phyloP scores from a whole-genome alignment of 2,329 filamentous ascomycete species.

The Scedosporium boydii region DNA sequence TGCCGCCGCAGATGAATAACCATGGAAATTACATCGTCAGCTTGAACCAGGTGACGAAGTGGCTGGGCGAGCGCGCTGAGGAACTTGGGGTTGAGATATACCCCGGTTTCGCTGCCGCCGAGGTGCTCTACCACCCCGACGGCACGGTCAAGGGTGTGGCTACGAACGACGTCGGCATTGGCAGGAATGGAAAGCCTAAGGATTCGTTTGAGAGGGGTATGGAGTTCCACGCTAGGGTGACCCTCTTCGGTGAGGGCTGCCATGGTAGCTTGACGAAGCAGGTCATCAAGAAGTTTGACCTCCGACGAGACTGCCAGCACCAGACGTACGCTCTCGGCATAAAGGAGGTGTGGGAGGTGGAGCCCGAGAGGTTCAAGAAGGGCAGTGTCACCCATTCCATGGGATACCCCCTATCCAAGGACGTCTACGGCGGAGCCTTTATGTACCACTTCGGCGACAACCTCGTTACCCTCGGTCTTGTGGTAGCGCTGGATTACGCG shows the following conservation, averaged over 20 bases:
- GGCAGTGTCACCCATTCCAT: slow-evolving; percentile 82
- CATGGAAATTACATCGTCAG: slow-evolving; percentile 97
- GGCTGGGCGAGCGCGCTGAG: slow-evolving; percentile 93
- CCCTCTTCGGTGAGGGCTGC: slow-evolving; percentile 88
- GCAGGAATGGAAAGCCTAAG: slow-evolving; percentile 73
- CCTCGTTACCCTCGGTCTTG: slow-evolving; percentile 81
- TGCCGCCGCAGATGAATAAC: slow-evolving; percentile 96
- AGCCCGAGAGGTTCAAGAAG: slow-evolving; percentile 83
- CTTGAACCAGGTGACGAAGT: slow-evolving; percentile 89
- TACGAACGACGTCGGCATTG: slow-evolving; percentile 87
- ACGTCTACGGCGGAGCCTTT: slow-evolving; percentile 96
- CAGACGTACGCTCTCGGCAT: slow-evolving; percentile 93
- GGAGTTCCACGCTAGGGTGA: slow-evolving; percentile 92
- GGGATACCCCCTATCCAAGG: slow-evolving; percentile 79
- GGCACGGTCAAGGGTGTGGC: slow-evolving; percentile 89
- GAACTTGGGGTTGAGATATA: slow-evolving; percentile 94
- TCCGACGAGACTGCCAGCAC: slow-evolving; percentile 78
- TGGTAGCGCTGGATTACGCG: slow-evolving; percentile 87
- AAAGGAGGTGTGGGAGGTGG: slow-evolving; percentile 96
- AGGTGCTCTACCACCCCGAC: slow-evolving; percentile 78
- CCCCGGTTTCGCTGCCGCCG: slow-evolving; percentile 87
- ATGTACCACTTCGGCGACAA: slow-evolving; percentile 99
- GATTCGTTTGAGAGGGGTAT: slow-evolving; percentile 91
- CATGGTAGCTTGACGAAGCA: slow-evolving; percentile 94
- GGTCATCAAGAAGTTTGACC: slow-evolving; percentile 86